phyloP scores from a whole-genome alignment of 2,329 filamentous ascomycete species.

The Penicillium sp. region DNA sequence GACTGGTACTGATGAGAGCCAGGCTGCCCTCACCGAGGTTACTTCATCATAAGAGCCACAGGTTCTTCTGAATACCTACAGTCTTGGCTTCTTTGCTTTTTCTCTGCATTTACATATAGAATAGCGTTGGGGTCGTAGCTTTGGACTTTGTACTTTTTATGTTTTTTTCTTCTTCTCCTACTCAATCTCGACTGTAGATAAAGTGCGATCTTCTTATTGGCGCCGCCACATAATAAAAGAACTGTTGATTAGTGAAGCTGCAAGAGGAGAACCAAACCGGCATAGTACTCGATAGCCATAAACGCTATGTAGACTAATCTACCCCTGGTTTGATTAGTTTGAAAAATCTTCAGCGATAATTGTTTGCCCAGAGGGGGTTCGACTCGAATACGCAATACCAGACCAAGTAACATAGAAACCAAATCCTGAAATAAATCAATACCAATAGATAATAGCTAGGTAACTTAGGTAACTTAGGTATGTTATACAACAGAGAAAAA shows the following conservation, averaged over 20 bases:
- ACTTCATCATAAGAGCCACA: conserved; percentile 3
- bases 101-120: conserved; percentile 19
- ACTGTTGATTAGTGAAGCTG: neutral
- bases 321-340: neutral
- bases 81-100: conserved; percentile 2
- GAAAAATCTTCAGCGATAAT: neutral
- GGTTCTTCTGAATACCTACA: neutral
- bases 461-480: neutral
- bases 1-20: neutral
- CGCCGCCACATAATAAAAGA: conserved; percentile 9
- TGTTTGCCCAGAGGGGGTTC: neutral
- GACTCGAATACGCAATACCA: neutral
- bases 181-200: conserved; percentile 19
- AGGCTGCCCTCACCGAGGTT: conserved; percentile 3
- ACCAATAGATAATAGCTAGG: neutral
- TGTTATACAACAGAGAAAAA: neutral
- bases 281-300: neutral
- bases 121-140: conserved; percentile 9
- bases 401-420: neutral
- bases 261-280: neutral
- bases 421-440: neutral
- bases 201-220: conserved; percentile 9
- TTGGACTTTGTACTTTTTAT: conserved; percentile 5
- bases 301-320: neutral
- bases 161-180: conserved; percentile 1